Conservation (phyloP, 192 early-diverging fungal species). For the Phycomyces nitens region DNA sequence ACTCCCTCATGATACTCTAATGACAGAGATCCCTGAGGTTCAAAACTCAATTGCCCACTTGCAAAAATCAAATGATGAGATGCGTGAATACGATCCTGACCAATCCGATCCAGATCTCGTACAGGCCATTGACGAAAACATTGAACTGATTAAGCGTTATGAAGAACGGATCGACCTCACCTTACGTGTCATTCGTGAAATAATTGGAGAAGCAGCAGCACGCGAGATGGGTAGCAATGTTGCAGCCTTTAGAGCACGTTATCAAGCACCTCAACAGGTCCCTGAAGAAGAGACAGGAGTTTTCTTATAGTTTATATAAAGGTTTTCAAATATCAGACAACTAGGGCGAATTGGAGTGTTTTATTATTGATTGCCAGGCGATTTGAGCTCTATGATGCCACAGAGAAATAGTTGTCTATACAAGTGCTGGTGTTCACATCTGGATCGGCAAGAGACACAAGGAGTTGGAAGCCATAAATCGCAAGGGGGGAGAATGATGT, state of each 20-base stretch:
- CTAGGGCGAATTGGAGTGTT: no score
- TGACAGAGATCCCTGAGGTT: conserved; percentile 35
- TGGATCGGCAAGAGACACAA: no score
- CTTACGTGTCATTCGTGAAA: conserved; percentile 23
- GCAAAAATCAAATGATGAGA: conserved; percentile 37
- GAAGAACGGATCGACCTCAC: conserved; percentile 26
- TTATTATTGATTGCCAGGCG: no score
- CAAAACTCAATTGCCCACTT: conserved; percentile 42
- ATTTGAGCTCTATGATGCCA: no score
- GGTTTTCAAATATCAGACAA: no score
- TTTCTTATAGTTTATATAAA: not conserved
- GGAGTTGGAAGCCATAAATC: no score
- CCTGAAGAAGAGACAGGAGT: not conserved
- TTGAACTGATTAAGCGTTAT: conserved; percentile 30
- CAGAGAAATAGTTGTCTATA: no score
- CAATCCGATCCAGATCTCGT: conserved; percentile 31
- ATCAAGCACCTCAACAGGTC: not conserved
- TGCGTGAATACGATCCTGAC: conserved; percentile 36
- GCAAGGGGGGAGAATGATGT: no score
- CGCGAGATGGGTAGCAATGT: conserved; percentile 30
- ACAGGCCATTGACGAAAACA: conserved; percentile 36
- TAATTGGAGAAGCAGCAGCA: conserved; percentile 27
- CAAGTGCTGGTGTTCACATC: no score
- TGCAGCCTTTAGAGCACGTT: conserved; percentile 12
- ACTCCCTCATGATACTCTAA: conserved; percentile 27